Evolutionary conservation across 139 green algal species (phyloP), one percentile per base, ranked within the genome.

Genomic region (Micractinium sp.): DNA sequence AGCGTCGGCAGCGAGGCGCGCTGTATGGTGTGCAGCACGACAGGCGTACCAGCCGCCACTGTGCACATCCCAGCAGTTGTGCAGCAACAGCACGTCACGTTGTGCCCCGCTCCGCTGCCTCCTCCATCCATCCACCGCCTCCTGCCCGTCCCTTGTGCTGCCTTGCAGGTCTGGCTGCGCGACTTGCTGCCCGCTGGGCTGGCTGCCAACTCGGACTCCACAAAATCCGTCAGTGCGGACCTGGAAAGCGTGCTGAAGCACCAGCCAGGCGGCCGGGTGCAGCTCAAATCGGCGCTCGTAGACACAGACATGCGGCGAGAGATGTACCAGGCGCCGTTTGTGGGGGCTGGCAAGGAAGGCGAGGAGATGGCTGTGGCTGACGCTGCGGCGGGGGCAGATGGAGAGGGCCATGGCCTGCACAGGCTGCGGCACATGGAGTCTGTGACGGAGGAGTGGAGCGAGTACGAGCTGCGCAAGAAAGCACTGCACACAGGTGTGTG

Each of bases 81-180:
- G n/a, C n/a, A n/a, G n/a, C n/a, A n/a, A n/a, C n/a, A n/a, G n/a
- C n/a, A n/a, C n/a, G n/a, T n/a, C n/a, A n/a, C n/a, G n/a, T n/a
- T n/a, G n/a, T n/a, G n/a, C n/a, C n/a, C n/a, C n/a, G n/a, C n/a
- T n/a, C 78, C 5, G 22, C 39, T 83, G 19, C 39, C 78, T 31
- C 78, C 39, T 83, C 20, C 78, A 18, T 3, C 1, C 39, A 1
- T 38, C 35, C 22, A 23, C 20, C n/a, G 29, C 25, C 22, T 20
- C 71, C 25, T 35, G 23, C 25, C 27, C 36, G 9, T 56, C 67
- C 31, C 5, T 3, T 47, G 74, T 47, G 15, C 76, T 82, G 12
- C 38, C 76, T 7, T 23, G 35, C 86, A 89, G 85, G 76, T 89
- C 2, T 89, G 76, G 86, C 82, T 91, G 73, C 67, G 47, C 16